Percentiles rank a stretch among this genome's conserved stretches.
These are phyloP conservation scores for Stemphylium beticola DNA, from an alignment of 2,329 filamentous ascomycete species.

Conservation along the genomic window DNA sequence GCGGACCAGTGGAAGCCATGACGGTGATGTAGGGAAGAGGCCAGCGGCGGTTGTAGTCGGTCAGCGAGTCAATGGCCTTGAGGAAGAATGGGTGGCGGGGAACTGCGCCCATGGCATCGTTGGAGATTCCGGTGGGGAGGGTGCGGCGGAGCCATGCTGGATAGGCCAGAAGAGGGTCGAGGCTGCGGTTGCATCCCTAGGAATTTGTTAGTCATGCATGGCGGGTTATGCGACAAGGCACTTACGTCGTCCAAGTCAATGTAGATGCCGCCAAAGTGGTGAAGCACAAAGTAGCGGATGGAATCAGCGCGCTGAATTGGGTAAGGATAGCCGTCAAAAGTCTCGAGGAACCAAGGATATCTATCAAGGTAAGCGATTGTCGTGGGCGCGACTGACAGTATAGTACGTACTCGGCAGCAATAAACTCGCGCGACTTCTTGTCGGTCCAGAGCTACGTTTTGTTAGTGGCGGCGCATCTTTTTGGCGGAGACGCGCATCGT, in stretches of 20 bases:
- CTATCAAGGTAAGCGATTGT: slow-evolving; percentile 27
- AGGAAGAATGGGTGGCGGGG: slow-evolving; percentile 78
- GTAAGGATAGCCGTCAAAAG: slow-evolving; percentile 75
- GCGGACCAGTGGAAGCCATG: slow-evolving; percentile 78
- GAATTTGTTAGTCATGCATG: slow-evolving; percentile 8
- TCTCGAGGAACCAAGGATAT: slow-evolving; percentile 79
- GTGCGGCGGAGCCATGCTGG: slow-evolving; percentile 75
- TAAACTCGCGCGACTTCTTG: slow-evolving; percentile 71
- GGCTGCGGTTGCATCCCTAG: slow-evolving; percentile 70
- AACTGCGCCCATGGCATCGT: slow-evolving; percentile 78
- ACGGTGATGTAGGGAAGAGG: slow-evolving; percentile 75
- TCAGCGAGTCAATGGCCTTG: slow-evolving; percentile 70
- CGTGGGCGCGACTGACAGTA: neutral
- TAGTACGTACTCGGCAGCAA: slow-evolving; percentile 62
- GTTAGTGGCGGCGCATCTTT: slow-evolving; percentile 17
- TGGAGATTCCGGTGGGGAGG: slow-evolving; percentile 77
- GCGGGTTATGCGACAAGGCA: neutral
- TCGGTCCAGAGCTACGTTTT: slow-evolving; percentile 74
- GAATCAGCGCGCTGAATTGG: slow-evolving; percentile 79
- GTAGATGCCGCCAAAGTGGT: slow-evolving; percentile 80
- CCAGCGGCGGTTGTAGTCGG: slow-evolving; percentile 73
- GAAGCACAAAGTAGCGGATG: slow-evolving; percentile 79
- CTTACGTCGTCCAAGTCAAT: slow-evolving; percentile 76
- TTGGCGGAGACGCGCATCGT: slow-evolving; percentile 29
- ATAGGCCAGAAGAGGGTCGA: slow-evolving; percentile 72